Conservation (phyloP, 73 alveolate genomes). For the Loxodes magnus region DNA sequence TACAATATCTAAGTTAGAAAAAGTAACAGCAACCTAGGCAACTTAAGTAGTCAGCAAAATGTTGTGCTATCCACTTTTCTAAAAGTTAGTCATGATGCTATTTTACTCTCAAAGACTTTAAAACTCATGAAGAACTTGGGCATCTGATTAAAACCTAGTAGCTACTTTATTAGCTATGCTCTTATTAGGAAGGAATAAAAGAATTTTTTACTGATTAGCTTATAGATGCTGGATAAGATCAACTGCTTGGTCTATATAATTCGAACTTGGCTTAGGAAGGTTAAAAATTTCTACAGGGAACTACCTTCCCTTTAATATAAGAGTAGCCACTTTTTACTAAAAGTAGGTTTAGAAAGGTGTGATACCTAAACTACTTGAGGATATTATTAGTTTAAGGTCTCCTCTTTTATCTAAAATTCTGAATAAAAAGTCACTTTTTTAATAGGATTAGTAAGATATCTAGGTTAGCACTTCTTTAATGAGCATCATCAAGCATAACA, state of each 20-base stretch:
- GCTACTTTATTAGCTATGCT: not conserved
- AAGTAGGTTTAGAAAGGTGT: constrained; percentile 25
- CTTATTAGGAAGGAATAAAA: not conserved
- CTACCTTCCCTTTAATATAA: constrained; percentile 47
- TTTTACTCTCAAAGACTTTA: not conserved
- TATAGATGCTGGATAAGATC: not conserved
- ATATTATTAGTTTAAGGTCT: constrained; percentile 49
- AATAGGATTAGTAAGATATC: constrained; percentile 90
- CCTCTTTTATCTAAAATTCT: constrained; percentile 64
- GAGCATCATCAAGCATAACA: constrained; percentile 90
- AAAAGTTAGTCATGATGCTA: not conserved
- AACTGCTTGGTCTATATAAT: constrained; percentile 45
- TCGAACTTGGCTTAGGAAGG: constrained; percentile 39
- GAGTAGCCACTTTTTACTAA: constrained; percentile 9
- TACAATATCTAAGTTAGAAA: constrained; percentile 80
- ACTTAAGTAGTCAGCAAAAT: constrained; percentile 61
- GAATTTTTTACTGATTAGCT: constrained; percentile 1
- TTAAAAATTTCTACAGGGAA: constrained; percentile 59
- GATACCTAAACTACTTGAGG: constrained; percentile 49
- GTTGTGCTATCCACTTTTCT: constrained; percentile 8
- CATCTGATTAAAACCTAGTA: no score
- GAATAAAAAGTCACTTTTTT: constrained; percentile 34
- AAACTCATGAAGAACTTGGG: constrained; percentile 7
- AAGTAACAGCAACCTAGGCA: constrained; percentile 93
- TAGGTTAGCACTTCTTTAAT: constrained; percentile 89